Evolutionary conservation across 2,329 filamentous ascomycete genomes (phyloP).

Genomic region (Aciculosporium take): DNA sequence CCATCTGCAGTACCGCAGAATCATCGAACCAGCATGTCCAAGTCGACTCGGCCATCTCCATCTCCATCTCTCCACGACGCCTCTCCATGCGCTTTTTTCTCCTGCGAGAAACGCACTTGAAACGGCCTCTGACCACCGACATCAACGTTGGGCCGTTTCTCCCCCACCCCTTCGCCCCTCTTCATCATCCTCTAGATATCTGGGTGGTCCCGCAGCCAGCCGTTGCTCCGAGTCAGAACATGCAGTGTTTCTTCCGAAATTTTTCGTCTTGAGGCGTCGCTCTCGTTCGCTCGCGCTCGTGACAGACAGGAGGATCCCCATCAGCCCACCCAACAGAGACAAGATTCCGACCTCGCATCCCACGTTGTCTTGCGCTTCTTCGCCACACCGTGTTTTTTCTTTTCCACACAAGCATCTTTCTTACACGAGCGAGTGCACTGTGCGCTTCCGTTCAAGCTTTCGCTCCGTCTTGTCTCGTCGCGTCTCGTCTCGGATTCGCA

Average conservation of each 20-base stretch:
- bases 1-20: too few relatives aligned
- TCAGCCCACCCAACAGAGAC: background rate
- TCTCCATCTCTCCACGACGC: too few relatives aligned
- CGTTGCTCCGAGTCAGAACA: background rate
- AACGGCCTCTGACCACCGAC: too few relatives aligned
- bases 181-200: too few relatives aligned
- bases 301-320: conserved; percentile 5
- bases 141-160: too few relatives aligned
- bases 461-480: background rate
- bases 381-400: background rate
- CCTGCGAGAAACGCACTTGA: too few relatives aligned
- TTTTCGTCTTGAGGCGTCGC: background rate
- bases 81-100: too few relatives aligned
- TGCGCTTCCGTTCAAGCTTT: too few relatives aligned
- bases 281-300: background rate
- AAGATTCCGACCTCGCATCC: background rate
- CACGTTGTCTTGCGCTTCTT: background rate
- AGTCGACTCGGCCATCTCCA: too few relatives aligned
- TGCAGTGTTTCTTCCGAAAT: background rate
- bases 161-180: too few relatives aligned
- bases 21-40: too few relatives aligned
- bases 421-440: background rate
- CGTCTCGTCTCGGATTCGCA: background rate
- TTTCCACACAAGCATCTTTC: background rate
- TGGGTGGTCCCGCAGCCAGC: conserved; percentile 1